These are phyloP conservation scores for Scytalidium lignicola DNA, from an alignment of 2,329 filamentous ascomycete species.

Conservation along the genomic window DNA sequence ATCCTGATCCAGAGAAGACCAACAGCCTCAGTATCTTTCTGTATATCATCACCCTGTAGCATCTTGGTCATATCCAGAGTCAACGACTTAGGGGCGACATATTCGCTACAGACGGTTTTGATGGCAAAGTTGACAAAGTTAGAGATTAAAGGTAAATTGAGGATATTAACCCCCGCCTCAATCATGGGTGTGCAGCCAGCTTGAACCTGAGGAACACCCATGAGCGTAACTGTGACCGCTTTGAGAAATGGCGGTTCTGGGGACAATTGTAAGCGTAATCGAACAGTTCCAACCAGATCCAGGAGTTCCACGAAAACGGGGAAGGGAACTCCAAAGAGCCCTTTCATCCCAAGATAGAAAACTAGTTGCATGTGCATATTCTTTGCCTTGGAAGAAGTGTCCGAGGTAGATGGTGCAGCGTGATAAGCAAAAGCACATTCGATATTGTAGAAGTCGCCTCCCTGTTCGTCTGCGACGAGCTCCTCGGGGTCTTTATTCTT, in stretches of 20 bases:
- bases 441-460: constrained; percentile 88
- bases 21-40: constrained; percentile 80
- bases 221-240: constrained; percentile 85
- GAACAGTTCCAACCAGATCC: constrained; percentile 81
- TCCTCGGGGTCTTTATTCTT: constrained; percentile 82
- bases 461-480: constrained; percentile 81
- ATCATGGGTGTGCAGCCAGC: constrained; percentile 91
- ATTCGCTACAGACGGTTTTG: constrained; percentile 78
- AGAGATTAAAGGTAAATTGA: constrained; percentile 88
- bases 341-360: constrained; percentile 71
- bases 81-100: constrained; percentile 92
- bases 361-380: constrained; percentile 98
- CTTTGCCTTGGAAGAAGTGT: constrained; percentile 73
- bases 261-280: constrained; percentile 76
- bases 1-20: constrained; percentile 93
- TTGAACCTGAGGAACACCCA: constrained; percentile 85
- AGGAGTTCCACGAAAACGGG: constrained; percentile 68
- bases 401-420: constrained; percentile 65
- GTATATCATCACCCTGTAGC: constrained; percentile 84
- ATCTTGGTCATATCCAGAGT: constrained; percentile 87
- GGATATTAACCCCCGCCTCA: constrained; percentile 82
- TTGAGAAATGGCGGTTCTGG: constrained; percentile 92
- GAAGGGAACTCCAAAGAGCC: constrained; percentile 24
- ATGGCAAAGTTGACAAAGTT: constrained; percentile 91
- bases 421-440: constrained; percentile 91